Percentiles rank a stretch among this genome's conserved stretches.
Evolutionary conservation across 768 basidiomycete genomes (phyloP).

Genomic region (Hydnum rufescens): DNA sequence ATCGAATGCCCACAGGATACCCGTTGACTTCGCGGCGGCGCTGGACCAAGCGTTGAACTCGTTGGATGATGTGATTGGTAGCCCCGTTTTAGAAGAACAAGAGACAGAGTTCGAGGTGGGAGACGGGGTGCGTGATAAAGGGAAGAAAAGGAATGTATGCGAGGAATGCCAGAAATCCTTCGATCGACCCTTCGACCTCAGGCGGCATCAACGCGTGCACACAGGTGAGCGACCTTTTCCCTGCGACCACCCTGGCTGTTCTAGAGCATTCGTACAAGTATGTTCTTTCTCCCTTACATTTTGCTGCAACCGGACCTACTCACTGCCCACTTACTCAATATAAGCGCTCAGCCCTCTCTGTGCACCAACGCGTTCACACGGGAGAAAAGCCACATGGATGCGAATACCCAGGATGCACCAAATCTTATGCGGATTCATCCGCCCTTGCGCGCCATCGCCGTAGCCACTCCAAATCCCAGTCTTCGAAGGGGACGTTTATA

Average conservation of each 20-base stretch:
- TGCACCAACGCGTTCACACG: constrained; percentile 76
- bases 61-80: no score
- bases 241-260: constrained; percentile 16
- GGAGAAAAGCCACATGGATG: constrained; percentile 86
- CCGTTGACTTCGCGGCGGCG: no score
- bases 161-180: neutral
- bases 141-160: neutral
- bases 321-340: constrained; percentile 8
- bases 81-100: no score
- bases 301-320: neutral
- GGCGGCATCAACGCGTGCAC: neutral
- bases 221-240: constrained; percentile 8
- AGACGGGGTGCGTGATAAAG: neutral
- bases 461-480: no score
- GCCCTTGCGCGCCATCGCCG: constrained; percentile 80
- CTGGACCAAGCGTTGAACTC: no score
- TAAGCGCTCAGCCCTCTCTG: constrained; percentile 75
- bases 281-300: constrained; percentile 3
- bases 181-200: neutral
- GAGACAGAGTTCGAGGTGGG: neutral
- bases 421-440: constrained; percentile 81
- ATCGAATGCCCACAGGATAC: no score
- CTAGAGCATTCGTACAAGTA: constrained; percentile 87
- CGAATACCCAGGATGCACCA: constrained; percentile 72
- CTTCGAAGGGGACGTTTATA: no score